Percentiles rank a stretch among this genome's conserved stretches.
Evolutionary conservation across 169 alveolate genomes (phyloP).

Genomic region (Plasmodium inui): DNA sequence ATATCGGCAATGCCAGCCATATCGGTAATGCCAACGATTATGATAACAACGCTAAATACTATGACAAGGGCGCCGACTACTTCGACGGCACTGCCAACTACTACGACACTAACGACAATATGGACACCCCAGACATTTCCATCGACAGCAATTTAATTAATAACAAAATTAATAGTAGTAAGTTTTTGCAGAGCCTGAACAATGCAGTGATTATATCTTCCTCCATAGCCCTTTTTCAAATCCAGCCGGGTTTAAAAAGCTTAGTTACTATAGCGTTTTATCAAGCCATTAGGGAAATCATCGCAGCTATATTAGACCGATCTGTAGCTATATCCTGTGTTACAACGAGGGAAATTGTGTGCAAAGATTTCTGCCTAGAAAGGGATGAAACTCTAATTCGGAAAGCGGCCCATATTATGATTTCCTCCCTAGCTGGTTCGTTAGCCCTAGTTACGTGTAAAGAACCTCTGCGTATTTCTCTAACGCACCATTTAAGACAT

Average conservation of each 20-base stretch:
- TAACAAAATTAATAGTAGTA: constrained; percentile 22
- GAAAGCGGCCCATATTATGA: constrained; percentile 94
- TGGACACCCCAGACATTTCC: background rate
- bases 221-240: constrained; percentile 90
- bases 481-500: constrained; percentile 92
- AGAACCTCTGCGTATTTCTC: constrained; percentile 94
- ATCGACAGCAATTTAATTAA: constrained; percentile 5
- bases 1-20: background rate
- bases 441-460: constrained; percentile 97
- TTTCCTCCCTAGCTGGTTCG: constrained; percentile 94
- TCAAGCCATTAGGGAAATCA: constrained; percentile 95
- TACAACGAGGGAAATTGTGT: constrained; percentile 95
- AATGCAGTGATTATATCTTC: constrained; percentile 88
- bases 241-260: constrained; percentile 90
- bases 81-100: background rate
- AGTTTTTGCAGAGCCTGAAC: constrained; percentile 76
- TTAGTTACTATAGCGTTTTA: constrained; percentile 96
- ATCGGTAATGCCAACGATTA: too few relatives aligned
- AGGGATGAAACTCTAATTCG: constrained; percentile 91
- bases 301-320: constrained; percentile 92
- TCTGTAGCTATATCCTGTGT: constrained; percentile 95
- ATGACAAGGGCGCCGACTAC: background rate
- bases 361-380: constrained; percentile 97
- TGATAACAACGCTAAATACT: background rate
- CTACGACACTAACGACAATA: constrained; percentile 6